A percentile compares a stretch with the other conserved stretches of the same genome.
These are phyloP conservation scores for Auricularia auricula-judae DNA, from an alignment of 768 basidiomycete genomes.

Conservation along the genomic window DNA sequence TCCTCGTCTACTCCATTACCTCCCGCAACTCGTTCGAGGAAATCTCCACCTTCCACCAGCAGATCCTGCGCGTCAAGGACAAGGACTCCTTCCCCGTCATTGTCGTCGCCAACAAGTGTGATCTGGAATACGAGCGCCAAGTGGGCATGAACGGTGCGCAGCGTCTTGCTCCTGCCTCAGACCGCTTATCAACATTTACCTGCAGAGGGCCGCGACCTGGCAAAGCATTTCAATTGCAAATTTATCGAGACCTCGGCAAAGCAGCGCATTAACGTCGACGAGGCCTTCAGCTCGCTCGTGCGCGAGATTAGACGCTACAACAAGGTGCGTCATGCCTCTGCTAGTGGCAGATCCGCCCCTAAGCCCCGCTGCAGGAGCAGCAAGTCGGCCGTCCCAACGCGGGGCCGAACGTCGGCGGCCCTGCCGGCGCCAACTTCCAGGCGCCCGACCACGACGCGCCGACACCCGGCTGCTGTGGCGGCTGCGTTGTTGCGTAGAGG, in stretches of 20 bases:
- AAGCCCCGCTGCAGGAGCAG: slow-evolving; percentile 42
- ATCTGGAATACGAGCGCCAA: slow-evolving; percentile 91
- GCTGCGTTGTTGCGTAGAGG: slow-evolving; percentile 46
- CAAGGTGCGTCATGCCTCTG: slow-evolving; percentile 42
- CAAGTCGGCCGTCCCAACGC: slow-evolving; percentile 57
- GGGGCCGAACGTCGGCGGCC: slow-evolving; percentile 30
- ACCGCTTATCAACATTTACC: slow-evolving; percentile 11
- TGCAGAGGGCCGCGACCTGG: slow-evolving; percentile 92
- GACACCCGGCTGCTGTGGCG: slow-evolving; percentile 47
- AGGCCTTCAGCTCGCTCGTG: slow-evolving; percentile 88
- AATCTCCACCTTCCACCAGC: slow-evolving; percentile 91
- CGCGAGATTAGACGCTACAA: slow-evolving; percentile 91
- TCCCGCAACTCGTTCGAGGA: slow-evolving; percentile 95
- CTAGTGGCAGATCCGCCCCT: background rate
- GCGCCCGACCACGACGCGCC: slow-evolving; percentile 36
- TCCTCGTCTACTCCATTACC: slow-evolving; percentile 97
- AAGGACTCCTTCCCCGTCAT: slow-evolving; percentile 92
- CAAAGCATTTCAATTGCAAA: slow-evolving; percentile 87
- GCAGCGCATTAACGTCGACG: slow-evolving; percentile 92
- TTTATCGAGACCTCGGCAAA: slow-evolving; percentile 97
- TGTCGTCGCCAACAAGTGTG: slow-evolving; percentile 96
- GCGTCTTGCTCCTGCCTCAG: background rate
- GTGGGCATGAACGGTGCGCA: slow-evolving; percentile 82
- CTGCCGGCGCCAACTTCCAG: slow-evolving; percentile 30
- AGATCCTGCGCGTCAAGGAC: slow-evolving; percentile 94